These are phyloP conservation scores for Hemisphaericaspora subhashii DNA, from an alignment of 1,139 yeast species.

Conservation along the genomic window DNA sequence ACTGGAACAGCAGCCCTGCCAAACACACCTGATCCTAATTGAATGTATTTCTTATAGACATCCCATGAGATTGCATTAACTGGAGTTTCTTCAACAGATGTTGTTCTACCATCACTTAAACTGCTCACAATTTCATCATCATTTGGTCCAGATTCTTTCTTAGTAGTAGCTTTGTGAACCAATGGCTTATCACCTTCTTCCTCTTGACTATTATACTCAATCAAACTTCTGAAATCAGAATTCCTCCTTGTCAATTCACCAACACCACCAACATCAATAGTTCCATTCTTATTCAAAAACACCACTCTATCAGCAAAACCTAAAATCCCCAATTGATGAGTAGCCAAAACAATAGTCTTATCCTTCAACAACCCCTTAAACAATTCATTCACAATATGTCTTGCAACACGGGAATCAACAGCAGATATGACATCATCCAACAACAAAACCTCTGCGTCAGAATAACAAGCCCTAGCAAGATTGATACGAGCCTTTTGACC, in stretches of 20 bases:
- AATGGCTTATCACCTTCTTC: slow-evolving; percentile 14
- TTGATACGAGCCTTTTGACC: slow-evolving; percentile 46
- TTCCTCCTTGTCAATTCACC: slow-evolving; percentile 27
- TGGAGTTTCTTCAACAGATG: slow-evolving; percentile 39
- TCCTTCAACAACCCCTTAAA: slow-evolving; percentile 30
- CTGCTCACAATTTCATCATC: slow-evolving; percentile 19
- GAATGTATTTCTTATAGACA: slow-evolving; percentile 35
- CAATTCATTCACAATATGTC: slow-evolving; percentile 35
- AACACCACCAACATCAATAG: slow-evolving; percentile 34
- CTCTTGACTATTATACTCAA: slow-evolving; percentile 21
- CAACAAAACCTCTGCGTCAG: slow-evolving; percentile 31
- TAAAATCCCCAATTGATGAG: slow-evolving; percentile 38
- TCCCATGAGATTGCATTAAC: slow-evolving; percentile 42
- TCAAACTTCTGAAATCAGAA: slow-evolving; percentile 26
- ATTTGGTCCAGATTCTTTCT: too few relatives aligned
- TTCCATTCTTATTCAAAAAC: slow-evolving; percentile 35
- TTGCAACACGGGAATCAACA: slow-evolving; percentile 43
- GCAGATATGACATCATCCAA: slow-evolving; percentile 46
- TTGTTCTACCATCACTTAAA: slow-evolving; percentile 24
- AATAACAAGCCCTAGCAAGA: slow-evolving; percentile 44
- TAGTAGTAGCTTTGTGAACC: too few relatives aligned
- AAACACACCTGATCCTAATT: slow-evolving; percentile 42
- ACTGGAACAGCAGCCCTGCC: slow-evolving; percentile 30
- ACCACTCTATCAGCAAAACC: slow-evolving; percentile 34
- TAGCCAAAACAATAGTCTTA: slow-evolving; percentile 37